Evolutionary conservation across 495 filamentous ascomycete species (phyloP).

Genomic region (Penicillium psychrofluorescens): DNA sequence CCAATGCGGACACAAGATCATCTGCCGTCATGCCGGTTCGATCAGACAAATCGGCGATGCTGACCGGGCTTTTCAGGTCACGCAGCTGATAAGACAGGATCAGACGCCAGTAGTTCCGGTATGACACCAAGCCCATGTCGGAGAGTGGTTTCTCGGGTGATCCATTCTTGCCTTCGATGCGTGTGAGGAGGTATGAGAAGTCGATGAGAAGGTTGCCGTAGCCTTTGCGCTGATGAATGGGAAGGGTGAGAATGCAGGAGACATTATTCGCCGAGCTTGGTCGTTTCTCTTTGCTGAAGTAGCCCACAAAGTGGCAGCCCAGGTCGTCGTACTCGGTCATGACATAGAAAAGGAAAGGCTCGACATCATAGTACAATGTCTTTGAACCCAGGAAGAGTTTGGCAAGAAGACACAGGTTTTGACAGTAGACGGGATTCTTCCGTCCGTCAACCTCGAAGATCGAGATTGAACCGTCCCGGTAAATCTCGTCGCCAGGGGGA

Average conservation of each 20-base stretch:
- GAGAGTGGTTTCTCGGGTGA: constrained; percentile 97
- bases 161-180: constrained; percentile 88
- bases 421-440: constrained; percentile 95
- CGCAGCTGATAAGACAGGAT: constrained; percentile 75
- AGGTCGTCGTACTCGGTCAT: constrained; percentile 92
- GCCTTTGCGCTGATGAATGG: constrained; percentile 93
- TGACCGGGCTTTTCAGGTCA: constrained; percentile 57
- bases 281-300: constrained; percentile 99
- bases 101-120: constrained; percentile 93
- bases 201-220: constrained; percentile 96
- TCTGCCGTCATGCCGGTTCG: constrained; percentile 94
- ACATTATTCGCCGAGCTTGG: constrained; percentile 93
- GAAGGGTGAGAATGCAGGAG: constrained; percentile 90
- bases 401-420: constrained; percentile 91
- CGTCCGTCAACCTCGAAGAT: constrained; percentile 97
- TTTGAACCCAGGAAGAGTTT: constrained; percentile 97
- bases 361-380: constrained; percentile 96
- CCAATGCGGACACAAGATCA: constrained; percentile 87
- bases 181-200: constrained; percentile 93
- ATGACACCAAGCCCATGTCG: constrained; percentile 95
- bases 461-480: constrained; percentile 86
- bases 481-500: constrained; percentile 95
- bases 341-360: constrained; percentile 97
- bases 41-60: constrained; percentile 75
- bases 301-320: constrained; percentile 96